Base-by-base conservation (phyloP, 2,329 filamentous ascomycete genomes). In the Diatrype stigma region DNA sequence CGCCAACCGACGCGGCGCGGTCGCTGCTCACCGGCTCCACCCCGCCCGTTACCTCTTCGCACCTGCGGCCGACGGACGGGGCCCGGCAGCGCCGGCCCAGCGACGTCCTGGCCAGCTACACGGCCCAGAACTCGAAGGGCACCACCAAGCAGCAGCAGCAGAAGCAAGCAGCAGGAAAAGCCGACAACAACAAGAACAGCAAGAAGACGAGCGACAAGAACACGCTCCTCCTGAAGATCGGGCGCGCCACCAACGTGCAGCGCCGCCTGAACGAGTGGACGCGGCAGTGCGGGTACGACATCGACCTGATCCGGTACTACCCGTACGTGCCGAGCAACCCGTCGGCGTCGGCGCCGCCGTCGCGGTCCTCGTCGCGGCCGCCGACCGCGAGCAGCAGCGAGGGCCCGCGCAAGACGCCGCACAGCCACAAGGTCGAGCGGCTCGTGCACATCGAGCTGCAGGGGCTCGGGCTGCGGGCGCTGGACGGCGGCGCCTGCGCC, bases 231-330 rank as follows among this genome's bases (percentile, higher is more conserved):
- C 74, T 87, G 51, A 87, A 87, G 65, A 86, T 87, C 53, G 84
- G 84, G 5, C 75, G 84, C 10, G 82, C 84, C 5, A 76, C 83
- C 58, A 99, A 99, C 63, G 92, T 99, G 3, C 90, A 96, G 64
- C 82, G 92, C 6, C 83, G 94, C 14, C 81, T 99, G 73, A 91
- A 92, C 63, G 89, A 97, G 70, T 97, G 94, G 94, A 86, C 86
- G 48, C 84, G 88, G 23, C 94, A 99, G 72, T 99, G 94, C 68
- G 90, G 90, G 1, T 91, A 96, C 66, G 84, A 90, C 55, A 77
- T 96, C 26, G 90, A 90, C 22, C 80, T 99, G 49, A 84, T 97
- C 47, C 85, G 94, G 6, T 97, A 88, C 71, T 99, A 99, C 64
- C 94, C 94, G 0, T 92, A 97, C 67, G 72, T 88, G 16, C 74